These are phyloP conservation scores for Pulicaria dysenterica DNA, from an alignment of 129 eudicot species.

Conservation along the genomic window DNA sequence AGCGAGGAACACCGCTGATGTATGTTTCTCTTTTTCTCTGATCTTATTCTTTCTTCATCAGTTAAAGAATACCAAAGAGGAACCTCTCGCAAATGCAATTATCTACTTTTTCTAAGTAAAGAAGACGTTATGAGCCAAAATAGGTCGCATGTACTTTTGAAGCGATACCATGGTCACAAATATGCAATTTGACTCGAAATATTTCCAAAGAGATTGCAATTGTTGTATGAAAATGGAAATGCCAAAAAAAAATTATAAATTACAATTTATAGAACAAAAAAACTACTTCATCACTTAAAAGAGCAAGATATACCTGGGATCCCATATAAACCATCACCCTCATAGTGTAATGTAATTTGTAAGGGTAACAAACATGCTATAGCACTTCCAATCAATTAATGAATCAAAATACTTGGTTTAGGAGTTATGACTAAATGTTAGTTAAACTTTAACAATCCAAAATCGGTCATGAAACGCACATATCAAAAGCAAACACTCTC, in stretches of 20 bases:
- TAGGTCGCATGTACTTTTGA: too few relatives aligned
- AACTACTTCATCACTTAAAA: background rate
- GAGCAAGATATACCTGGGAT: background rate
- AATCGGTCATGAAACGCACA: background rate
- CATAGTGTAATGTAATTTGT: background rate
- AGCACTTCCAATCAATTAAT: background rate
- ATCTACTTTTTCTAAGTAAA: background rate
- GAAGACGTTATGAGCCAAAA: background rate
- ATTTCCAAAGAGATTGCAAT: background rate
- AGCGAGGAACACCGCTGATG: background rate
- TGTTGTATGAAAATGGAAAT: background rate
- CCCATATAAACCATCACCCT: background rate
- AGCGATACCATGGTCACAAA: background rate
- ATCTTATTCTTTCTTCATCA: background rate
- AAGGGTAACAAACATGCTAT: background rate
- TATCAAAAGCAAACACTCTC: conserved; percentile 1
- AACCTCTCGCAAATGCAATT: background rate
- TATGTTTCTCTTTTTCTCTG: background rate
- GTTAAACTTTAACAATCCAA: background rate
- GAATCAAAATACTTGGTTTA: background rate
- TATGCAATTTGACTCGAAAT: background rate
- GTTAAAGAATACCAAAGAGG: background rate
- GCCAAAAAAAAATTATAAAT: too few relatives aligned
- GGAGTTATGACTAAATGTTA: background rate
- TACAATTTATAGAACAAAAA: too few relatives aligned